phyloP scores from a whole-genome alignment of 2,329 filamentous ascomycete genomes.

The Fonsecaea erecta region DNA sequence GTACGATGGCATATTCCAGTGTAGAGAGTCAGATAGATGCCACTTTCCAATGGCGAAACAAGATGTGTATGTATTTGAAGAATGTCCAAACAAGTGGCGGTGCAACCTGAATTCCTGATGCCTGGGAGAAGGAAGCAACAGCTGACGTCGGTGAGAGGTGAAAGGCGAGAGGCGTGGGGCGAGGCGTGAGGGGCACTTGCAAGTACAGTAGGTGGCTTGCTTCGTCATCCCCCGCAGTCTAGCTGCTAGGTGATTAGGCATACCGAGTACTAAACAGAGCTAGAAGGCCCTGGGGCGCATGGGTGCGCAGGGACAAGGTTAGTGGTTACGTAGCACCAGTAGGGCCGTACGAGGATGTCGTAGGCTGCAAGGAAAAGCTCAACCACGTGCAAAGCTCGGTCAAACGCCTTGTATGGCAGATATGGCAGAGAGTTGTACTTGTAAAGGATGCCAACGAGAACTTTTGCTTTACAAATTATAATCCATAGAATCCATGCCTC shows the following conservation, averaged over 20 bases:
- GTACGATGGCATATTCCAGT: not conserved
- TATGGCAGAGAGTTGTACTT: too few species aligned
- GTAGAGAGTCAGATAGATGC: not conserved
- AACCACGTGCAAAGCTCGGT: not conserved
- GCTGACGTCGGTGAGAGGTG: slow-evolving; percentile 17
- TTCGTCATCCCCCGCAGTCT: not conserved
- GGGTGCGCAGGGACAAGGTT: too few species aligned
- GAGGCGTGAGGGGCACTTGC: not conserved
- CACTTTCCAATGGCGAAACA: not conserved
- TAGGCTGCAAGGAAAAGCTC: too few species aligned
- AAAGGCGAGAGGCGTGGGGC: not conserved
- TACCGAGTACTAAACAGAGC: too few species aligned
- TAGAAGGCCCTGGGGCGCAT: too few species aligned
- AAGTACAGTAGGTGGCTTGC: not conserved
- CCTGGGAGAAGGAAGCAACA: slow-evolving; percentile 10
- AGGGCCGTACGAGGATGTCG: too few species aligned
- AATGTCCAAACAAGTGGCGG: slow-evolving; percentile 10
- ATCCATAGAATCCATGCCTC: not conserved
- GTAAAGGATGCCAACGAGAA: not conserved
- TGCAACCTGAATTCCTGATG: slow-evolving; percentile 32
- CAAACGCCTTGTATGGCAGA: too few species aligned
- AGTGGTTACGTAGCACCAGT: too few species aligned
- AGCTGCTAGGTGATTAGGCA: too few species aligned
- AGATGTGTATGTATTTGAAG: not conserved
- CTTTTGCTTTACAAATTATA: slow-evolving; percentile 28